Evolutionary conservation across 2,329 filamentous ascomycete genomes (phyloP).

Genomic region (Lachnellula hyalina): DNA sequence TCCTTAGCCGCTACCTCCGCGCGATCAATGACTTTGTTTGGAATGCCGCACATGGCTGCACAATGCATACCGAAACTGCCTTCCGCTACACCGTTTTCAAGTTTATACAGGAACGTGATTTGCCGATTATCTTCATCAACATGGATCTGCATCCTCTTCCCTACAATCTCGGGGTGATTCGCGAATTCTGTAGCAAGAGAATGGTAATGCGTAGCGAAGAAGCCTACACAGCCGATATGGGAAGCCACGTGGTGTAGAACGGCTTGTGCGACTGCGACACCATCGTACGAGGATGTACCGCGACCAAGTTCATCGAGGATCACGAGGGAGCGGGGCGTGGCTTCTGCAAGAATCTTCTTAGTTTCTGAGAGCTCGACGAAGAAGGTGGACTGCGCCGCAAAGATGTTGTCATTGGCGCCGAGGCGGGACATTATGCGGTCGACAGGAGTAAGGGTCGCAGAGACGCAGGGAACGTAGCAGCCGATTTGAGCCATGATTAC

Average conservation of each 20-base stretch:
- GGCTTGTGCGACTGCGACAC: conserved; percentile 91
- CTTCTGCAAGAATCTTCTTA: conserved; percentile 94
- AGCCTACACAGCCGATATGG: conserved; percentile 88
- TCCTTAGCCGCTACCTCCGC: conserved; percentile 84
- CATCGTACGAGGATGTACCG: conserved; percentile 92
- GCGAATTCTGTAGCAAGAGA: conserved; percentile 88
- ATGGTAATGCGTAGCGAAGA: conserved; percentile 98
- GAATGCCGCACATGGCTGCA: conserved; percentile 95
- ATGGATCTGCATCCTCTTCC: conserved; percentile 89
- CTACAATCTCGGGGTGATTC: conserved; percentile 77
- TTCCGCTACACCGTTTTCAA: conserved; percentile 90
- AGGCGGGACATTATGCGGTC: conserved; percentile 98
- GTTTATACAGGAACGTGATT: conserved; percentile 95
- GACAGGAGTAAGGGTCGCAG: conserved; percentile 79
- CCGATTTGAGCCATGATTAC: conserved; percentile 98
- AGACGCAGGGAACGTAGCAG: conserved; percentile 80
- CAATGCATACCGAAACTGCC: conserved; percentile 99
- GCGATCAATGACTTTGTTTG: conserved; percentile 71
- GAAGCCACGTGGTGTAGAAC: conserved; percentile 95
- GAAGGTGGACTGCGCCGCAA: conserved; percentile 95
- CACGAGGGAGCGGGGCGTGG: conserved; percentile 87
- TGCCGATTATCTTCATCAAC: conserved; percentile 78
- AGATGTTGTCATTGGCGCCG: conserved; percentile 98
- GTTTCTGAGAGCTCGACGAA: conserved; percentile 97
- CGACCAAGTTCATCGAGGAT: conserved; percentile 95